A percentile compares a stretch with the other conserved stretches of the same genome.
These are phyloP conservation scores for Psilocybe mexicana DNA, from an alignment of 1,284 basidiomycete genomes.

Conservation along the genomic window DNA sequence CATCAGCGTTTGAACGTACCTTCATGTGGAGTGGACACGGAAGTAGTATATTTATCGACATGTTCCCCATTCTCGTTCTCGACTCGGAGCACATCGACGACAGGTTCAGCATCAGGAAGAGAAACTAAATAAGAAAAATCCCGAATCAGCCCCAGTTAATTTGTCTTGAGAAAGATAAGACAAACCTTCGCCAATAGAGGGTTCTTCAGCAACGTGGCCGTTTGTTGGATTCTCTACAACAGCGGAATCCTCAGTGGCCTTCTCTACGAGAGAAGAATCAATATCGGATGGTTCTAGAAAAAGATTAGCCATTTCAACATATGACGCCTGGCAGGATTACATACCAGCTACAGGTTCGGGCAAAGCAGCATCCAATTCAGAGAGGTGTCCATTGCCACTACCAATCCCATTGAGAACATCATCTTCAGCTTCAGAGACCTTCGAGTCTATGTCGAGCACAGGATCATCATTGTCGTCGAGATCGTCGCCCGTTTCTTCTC, in stretches of 20 bases:
- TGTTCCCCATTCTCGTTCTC: neutral
- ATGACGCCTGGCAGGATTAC: neutral
- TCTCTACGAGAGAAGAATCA: neutral
- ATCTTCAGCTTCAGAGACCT: neutral
- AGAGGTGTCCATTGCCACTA: constrained; percentile 8
- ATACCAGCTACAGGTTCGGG: constrained; percentile 1
- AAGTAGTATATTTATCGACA: neutral
- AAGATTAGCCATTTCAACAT: neutral
- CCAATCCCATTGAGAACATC: constrained; percentile 16
- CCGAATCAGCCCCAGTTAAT: neutral
- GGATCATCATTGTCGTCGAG: neutral
- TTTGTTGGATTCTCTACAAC: neutral
- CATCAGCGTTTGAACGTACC: neutral
- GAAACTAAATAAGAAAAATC: neutral
- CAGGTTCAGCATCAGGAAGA: neutral
- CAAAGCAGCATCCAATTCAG: neutral
- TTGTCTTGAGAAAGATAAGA: neutral
- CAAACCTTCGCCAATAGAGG: neutral
- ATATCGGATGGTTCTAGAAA: neutral
- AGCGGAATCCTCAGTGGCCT: neutral
- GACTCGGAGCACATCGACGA: neutral
- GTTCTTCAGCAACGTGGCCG: neutral
- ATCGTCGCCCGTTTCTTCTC: neutral
- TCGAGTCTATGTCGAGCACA: constrained; percentile 1
- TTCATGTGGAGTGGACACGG: neutral